Conservation (phyloP, 352 stramenopile genomes). For the Phytophthora sp. region DNA sequence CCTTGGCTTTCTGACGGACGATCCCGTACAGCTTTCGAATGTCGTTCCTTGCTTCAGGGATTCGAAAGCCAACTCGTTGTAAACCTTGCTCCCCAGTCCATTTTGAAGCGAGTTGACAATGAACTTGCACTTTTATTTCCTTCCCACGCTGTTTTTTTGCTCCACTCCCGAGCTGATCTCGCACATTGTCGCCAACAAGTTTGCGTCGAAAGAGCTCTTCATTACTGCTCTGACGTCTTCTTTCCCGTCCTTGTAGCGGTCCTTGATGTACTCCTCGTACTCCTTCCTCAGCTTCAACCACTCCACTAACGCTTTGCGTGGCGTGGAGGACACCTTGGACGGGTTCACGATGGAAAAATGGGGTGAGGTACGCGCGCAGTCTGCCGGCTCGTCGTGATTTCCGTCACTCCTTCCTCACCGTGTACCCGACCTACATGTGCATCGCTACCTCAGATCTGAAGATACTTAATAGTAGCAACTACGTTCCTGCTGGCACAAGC, state of each 20-base stretch:
- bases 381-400: background rate
- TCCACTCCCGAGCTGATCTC: constrained; percentile 13
- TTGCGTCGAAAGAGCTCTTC: constrained; percentile 17
- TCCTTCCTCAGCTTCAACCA: constrained; percentile 21
- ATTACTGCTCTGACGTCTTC: constrained; percentile 15
- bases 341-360: constrained; percentile 19
- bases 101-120: background rate
- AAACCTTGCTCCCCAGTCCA: background rate
- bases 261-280: constrained; percentile 20
- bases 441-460: too few relatives aligned
- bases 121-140: background rate
- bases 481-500: too few relatives aligned
- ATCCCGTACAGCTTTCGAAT: constrained; percentile 15
- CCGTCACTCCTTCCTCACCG: background rate
- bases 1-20: background rate
- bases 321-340: constrained; percentile 11
- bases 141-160: background rate
- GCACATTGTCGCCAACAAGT: constrained; percentile 20
- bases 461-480: too few relatives aligned
- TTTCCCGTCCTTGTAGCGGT: constrained; percentile 22
- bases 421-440: too few relatives aligned
- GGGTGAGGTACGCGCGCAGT: constrained; percentile 2
- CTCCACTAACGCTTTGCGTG: constrained; percentile 13
- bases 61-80: background rate
- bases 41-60: background rate